phyloP scores from a whole-genome alignment of 2,329 filamentous ascomycete species.

The Acrocalymma vagum region DNA sequence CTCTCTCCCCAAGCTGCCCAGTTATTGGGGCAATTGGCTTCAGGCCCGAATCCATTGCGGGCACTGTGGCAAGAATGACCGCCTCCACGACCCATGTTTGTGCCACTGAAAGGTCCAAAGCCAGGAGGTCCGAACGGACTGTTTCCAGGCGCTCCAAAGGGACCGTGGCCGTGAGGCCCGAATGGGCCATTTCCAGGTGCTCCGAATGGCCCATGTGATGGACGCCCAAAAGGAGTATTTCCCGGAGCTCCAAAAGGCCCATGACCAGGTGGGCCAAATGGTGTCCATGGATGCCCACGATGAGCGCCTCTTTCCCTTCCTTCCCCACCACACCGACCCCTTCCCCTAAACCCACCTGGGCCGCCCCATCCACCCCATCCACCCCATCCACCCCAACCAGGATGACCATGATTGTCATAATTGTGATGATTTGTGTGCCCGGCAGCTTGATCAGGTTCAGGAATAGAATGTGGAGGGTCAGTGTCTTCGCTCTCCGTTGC shows the following conservation, averaged over 20 bases:
- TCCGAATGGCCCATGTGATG: background rate
- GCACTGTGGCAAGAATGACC: constrained; percentile 4
- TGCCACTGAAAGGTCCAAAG: constrained; percentile 10
- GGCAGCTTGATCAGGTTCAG: constrained; percentile 11
- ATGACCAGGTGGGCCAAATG: constrained; percentile 18
- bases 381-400: background rate
- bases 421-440: too few species aligned
- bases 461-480: constrained; percentile 36
- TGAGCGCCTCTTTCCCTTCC: constrained; percentile 6
- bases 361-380: constrained; percentile 8
- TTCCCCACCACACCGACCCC: background rate
- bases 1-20: constrained; percentile 25
- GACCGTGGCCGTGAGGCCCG: constrained; percentile 9
- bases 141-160: constrained; percentile 6
- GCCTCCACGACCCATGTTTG: constrained; percentile 10
- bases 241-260: constrained; percentile 18
- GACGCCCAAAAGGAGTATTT: constrained; percentile 15
- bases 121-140: constrained; percentile 15
- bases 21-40: constrained; percentile 14
- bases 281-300: constrained; percentile 18
- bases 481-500: constrained; percentile 5
- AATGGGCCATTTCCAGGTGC: constrained; percentile 12
- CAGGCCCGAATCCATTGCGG: constrained; percentile 6
- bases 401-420: background rate
- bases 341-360: background rate